These are phyloP conservation scores for Ophiorrhiza pumila DNA, from an alignment of 257 asterid species.

Conservation along the genomic window DNA sequence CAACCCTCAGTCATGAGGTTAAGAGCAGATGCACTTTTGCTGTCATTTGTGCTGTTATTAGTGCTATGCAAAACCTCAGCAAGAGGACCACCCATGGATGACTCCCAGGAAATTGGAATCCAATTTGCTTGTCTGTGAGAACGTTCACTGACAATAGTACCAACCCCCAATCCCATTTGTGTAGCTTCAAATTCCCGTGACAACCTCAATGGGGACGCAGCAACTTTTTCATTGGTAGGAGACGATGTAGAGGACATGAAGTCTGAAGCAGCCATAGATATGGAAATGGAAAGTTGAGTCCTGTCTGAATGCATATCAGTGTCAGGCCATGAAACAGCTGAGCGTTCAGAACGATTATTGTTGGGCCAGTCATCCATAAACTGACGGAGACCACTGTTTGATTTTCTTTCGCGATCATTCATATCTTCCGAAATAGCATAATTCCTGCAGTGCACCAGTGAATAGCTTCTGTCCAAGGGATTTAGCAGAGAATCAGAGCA, in stretches of 20 bases:
- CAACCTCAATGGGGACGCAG: constrained; percentile 36
- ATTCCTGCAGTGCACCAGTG: constrained; percentile 35
- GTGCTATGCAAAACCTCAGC: constrained; percentile 77
- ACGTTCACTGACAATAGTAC: constrained; percentile 23
- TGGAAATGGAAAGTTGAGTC: constrained; percentile 82
- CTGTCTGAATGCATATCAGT: constrained; percentile 39
- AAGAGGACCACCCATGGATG: constrained; percentile 84
- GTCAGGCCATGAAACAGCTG: constrained; percentile 38
- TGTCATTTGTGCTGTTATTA: constrained; percentile 24
- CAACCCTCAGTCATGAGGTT: constrained; percentile 54
- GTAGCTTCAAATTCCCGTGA: constrained; percentile 46
- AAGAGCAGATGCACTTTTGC: constrained; percentile 41
- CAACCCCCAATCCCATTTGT: constrained; percentile 66
- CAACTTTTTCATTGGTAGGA: constrained; percentile 33
- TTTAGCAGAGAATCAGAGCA: constrained; percentile 76
- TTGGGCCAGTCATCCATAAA: constrained; percentile 75
- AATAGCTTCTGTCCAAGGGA: constrained; percentile 53
- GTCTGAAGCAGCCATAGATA: constrained; percentile 43
- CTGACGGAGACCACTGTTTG: constrained; percentile 45
- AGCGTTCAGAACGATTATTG: constrained; percentile 29
- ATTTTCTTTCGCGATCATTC: constrained; percentile 26
- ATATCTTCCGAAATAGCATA: constrained; percentile 22
- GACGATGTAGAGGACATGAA: constrained; percentile 60
- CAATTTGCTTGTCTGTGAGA: constrained; percentile 40
- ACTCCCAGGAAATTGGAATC: constrained; percentile 74